Base-by-base conservation (phyloP, 2,329 filamentous ascomycete species). In the Escovopsis weberi region DNA sequence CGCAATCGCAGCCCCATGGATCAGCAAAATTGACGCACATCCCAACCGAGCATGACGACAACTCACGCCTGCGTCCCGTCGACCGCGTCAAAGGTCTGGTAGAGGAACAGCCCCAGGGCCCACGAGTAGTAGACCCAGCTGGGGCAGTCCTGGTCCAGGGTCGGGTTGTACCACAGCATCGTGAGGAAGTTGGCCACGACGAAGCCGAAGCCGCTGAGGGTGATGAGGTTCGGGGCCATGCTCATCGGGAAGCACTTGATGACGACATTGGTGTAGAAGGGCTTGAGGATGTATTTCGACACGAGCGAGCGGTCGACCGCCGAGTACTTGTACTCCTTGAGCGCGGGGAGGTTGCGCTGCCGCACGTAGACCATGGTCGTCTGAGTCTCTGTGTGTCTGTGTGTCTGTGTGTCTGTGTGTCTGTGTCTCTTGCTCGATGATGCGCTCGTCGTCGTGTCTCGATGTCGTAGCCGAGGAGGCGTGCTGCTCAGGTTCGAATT, bases 61-160 rank as follows among this genome's bases (percentile, higher is more conserved):
- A 74, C 82, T 60, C 70, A 86, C 79, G 91, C 91, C 61, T 98
- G 91, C 28, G 82, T 75, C 41, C 91, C 91, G 63, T 98, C 91
- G 26, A 96, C 87, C 2, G 89, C 91, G 64, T 98, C 91, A 64
- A 98, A 95, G 1, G 89, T 96, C 73, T 98, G 91, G 64, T 98
- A 98, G 41, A 96, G 62, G 60, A 96, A 95, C 51, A 98, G 66
- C 2, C 91, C 91, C 30, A 84, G 62, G 4, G 88, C 82, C 85
- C 88, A 98, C 55, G 78, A 83, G 51, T 82, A 83, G 68, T 98
- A 98, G 12, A 98, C 89, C 91, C 91, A 98, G 2, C 76, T 60
- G 9, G 91, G 91, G 59, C 89, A 96, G 60, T 98, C 85, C 62
- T 85, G 81, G 63, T 96, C 11, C 3, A 32, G 28, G 4, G 28